Evolutionary conservation across 768 basidiomycete species (phyloP), one percentile per base, ranked within the genome.

Genomic region (Psilocybe tampanensis): DNA sequence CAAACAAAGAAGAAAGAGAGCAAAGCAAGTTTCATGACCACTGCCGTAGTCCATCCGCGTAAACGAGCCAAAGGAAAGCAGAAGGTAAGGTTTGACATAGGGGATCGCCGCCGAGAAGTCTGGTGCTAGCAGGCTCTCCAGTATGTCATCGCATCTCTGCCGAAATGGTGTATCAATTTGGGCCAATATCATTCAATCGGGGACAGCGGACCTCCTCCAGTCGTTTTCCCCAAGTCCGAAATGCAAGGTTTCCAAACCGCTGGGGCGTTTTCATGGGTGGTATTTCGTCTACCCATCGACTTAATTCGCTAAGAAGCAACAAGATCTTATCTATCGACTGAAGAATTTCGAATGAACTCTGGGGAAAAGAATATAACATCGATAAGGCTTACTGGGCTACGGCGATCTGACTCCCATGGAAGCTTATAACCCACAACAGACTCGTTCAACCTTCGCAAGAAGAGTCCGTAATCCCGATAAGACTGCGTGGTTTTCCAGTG

Each of bases 21-120:
- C 84, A 67, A 97, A 98, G 0, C 91, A 88, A 0, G 93, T 82
- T 76, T 98, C 97, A 65, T 99, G 97, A 1, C 97, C 97, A 3
- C 93, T 94, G 1, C 97, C 96, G 68, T 98, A 98, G 77, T 99
- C 97, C 75, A 98, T 86, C 53, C 97, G 85, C 12, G 83, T 81
- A 65, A 93, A 90, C 3, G 91, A 94, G 8, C 97, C 97, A 70
- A 98, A 98, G 1, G 94, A 89, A 2, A 85, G 78, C 52, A 90
- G 64, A 26, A 98, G 72, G 61, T 96, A 91, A 1, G 94, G 92
- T 33, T 85, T 83, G 51, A 98, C 68, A 54, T 88, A 84, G 2
- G 86, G 86, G 34, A 86, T 75, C 7, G 78, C 80, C 15, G 71
- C 59, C 18, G 67, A 67, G 39, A 77, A 77, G 13, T 75, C 69